Evolutionary conservation across 257 asterid species (phyloP).

Genomic region (Ajuga chamaepitys): DNA sequence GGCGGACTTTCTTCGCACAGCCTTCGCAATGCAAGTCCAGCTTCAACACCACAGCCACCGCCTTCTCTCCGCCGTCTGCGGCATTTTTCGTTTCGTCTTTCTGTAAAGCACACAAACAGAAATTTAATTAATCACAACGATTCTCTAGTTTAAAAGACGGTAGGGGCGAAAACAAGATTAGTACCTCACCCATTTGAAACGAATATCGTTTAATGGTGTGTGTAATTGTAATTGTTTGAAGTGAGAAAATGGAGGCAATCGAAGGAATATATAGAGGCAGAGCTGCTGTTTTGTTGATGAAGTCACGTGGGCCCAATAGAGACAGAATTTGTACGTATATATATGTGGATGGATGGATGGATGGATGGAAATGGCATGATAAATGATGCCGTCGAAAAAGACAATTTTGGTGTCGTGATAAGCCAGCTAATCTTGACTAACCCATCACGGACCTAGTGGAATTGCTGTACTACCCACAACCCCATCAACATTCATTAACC

Average conservation of each 20-base stretch:
- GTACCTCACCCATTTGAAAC: slow-evolving; percentile 66
- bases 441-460: neutral
- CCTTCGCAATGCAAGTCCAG: slow-evolving; percentile 90
- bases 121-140: neutral
- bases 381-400: slow-evolving; percentile 15
- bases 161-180: neutral
- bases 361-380: slow-evolving; percentile 11
- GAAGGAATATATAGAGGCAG: slow-evolving; percentile 41
- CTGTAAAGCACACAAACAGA: slow-evolving; percentile 29
- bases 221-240: slow-evolving; percentile 38
- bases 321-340: neutral
- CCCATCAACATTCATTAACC: slow-evolving; percentile 1
- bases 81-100: slow-evolving; percentile 31
- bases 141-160: too few relatives aligned
- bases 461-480: slow-evolving; percentile 19
- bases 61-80: slow-evolving; percentile 24
- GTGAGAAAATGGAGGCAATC: slow-evolving; percentile 52
- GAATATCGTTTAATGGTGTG: neutral
- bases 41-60: slow-evolving; percentile 46
- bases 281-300: slow-evolving; percentile 10
- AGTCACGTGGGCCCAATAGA: slow-evolving; percentile 20
- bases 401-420: slow-evolving; percentile 4
- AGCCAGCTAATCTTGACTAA: slow-evolving; percentile 25
- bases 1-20: slow-evolving; percentile 84
- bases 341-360: neutral